Conservation (phyloP, 352 stramenopile species). For the Globisporangium viniferum region DNA sequence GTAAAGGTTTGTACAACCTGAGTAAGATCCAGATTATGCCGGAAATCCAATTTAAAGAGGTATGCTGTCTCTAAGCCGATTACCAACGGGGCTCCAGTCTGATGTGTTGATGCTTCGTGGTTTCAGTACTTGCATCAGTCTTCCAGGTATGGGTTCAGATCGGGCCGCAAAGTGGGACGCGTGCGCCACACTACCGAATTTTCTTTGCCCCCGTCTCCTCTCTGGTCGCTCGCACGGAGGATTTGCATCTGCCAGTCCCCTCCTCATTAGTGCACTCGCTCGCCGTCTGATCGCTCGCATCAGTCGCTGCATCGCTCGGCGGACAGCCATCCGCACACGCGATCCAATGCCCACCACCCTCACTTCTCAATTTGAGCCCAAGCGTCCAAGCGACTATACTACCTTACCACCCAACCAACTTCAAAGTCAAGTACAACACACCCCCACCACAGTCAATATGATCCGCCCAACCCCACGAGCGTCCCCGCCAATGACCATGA, state of each 20-base stretch:
- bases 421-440: background rate
- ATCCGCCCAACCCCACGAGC: background rate
- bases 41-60: background rate
- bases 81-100: background rate
- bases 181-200: constrained; percentile 3
- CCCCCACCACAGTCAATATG: background rate
- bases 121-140: background rate
- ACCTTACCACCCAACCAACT: background rate
- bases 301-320: no score
- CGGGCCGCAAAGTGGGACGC: background rate
- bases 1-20: no score
- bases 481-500: background rate
- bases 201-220: background rate
- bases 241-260: background rate
- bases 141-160: background rate
- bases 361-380: background rate
- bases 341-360: background rate
- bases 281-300: background rate
- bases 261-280: background rate
- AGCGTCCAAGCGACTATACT: background rate
- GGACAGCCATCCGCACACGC: no score
- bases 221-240: background rate
- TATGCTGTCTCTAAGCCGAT: no score
- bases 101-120: constrained; percentile 1
- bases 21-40: background rate